phyloP scores from a whole-genome alignment of 208 protist species.

The Naegleria gruberi region DNA sequence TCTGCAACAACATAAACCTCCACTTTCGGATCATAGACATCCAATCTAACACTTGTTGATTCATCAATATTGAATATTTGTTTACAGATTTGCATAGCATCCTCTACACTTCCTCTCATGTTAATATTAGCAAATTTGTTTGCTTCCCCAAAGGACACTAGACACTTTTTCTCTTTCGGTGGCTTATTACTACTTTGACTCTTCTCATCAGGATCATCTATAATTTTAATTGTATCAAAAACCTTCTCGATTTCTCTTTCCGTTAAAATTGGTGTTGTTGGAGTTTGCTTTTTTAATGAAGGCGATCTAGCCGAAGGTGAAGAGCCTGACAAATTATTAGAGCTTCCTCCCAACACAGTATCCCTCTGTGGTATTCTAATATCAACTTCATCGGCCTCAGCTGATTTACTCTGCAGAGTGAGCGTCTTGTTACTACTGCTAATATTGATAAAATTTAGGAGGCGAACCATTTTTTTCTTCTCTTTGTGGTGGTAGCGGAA shows the following conservation, averaged over 20 bases:
- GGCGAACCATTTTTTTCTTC: too few relatives aligned
- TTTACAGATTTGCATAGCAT: neutral
- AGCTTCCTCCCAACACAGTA: too few relatives aligned
- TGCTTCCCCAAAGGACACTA: neutral
- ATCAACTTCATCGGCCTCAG: neutral
- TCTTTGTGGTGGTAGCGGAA: too few relatives aligned
- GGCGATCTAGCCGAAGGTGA: neutral
- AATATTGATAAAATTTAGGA: too few relatives aligned
- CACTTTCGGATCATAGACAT: neutral
- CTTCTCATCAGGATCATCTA: neutral
- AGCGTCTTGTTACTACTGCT: neutral
- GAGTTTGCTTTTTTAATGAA: neutral
- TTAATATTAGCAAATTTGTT: neutral
- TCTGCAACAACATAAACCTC: neutral
- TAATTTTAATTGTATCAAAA: neutral
- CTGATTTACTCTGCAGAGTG: neutral
- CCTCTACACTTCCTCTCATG: neutral
- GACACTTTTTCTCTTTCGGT: neutral
- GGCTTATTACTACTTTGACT: neutral
- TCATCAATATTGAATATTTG: neutral
- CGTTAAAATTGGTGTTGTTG: neutral
- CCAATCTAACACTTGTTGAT: neutral
- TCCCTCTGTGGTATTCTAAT: too few relatives aligned
- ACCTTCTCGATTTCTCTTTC: neutral
- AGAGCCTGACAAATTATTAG: too few relatives aligned